Percentiles rank a stretch among this genome's conserved stretches.
Evolutionary conservation across 495 filamentous ascomycete species (phyloP).

Genomic region (Letharia lupina): DNA sequence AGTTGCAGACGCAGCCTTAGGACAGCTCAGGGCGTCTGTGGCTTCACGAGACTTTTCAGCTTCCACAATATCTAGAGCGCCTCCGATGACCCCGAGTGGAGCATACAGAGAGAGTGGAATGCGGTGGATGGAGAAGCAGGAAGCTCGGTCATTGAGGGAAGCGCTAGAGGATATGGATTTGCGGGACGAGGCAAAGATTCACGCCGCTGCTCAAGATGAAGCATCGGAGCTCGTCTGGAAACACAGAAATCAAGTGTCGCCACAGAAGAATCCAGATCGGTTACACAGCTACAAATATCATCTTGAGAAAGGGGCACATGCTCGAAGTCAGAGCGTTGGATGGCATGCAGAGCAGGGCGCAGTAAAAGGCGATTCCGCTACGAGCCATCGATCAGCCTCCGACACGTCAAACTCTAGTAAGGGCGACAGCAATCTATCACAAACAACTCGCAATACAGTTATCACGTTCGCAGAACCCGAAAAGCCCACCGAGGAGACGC

Average conservation of each 20-base stretch:
- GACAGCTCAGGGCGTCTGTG: constrained; percentile 34
- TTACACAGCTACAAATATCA: constrained; percentile 55
- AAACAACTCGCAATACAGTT: constrained; percentile 5
- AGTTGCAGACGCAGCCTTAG: constrained; percentile 27
- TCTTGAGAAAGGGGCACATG: constrained; percentile 52
- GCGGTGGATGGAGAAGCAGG: constrained; percentile 80
- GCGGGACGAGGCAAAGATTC: constrained; percentile 58
- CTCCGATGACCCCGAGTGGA: constrained; percentile 38
- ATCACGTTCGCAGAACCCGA: constrained; percentile 1
- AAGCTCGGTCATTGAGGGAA: constrained; percentile 65
- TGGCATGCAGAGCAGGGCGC: constrained; percentile 37
- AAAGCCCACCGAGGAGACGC: neutral
- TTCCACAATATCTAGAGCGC: constrained; percentile 27
- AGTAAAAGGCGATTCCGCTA: constrained; percentile 28
- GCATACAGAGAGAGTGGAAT: constrained; percentile 72
- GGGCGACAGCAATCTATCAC: constrained; percentile 12
- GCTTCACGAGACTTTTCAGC: constrained; percentile 39
- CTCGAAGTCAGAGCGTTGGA: constrained; percentile 51
- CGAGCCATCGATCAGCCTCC: constrained; percentile 40
- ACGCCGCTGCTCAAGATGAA: constrained; percentile 72
- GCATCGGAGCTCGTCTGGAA: constrained; percentile 81
- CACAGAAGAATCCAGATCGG: constrained; percentile 46
- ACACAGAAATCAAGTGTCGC: constrained; percentile 60
- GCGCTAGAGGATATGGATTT: constrained; percentile 75
- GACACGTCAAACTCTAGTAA: constrained; percentile 40